Conservation (phyloP, 2,329 filamentous ascomycete genomes). For the Cladosporium cucumerinum region DNA sequence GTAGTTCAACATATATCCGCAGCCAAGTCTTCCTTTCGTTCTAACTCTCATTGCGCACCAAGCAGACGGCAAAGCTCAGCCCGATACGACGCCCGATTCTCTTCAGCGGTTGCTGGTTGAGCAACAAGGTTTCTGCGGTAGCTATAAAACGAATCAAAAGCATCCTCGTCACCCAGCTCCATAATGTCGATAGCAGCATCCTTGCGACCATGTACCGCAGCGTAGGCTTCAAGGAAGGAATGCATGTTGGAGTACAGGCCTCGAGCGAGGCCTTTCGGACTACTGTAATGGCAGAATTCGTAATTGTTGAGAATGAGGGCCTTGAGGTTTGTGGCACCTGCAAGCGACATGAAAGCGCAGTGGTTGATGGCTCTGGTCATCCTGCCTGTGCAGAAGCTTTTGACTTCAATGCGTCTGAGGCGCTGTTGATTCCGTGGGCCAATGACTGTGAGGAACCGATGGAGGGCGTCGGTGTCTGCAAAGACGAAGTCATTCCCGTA, state of each 20-base stretch:
- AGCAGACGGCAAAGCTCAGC: not conserved
- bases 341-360: constrained; percentile 25
- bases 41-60: not conserved
- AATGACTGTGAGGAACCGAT: constrained; percentile 28
- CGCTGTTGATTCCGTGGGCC: constrained; percentile 24
- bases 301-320: constrained; percentile 25
- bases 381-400: constrained; percentile 22
- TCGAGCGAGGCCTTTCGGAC: constrained; percentile 20
- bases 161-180: constrained; percentile 19
- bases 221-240: constrained; percentile 28
- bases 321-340: constrained; percentile 27
- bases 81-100: not conserved
- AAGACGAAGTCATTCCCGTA: constrained; percentile 27
- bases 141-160: constrained; percentile 17
- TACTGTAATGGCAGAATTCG: not conserved
- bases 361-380: not conserved
- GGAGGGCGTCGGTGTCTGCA: constrained; percentile 26
- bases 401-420: constrained; percentile 26
- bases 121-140: not conserved
- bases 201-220: constrained; percentile 21
- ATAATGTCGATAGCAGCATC: constrained; percentile 29
- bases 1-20: not conserved
- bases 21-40: no score
- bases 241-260: constrained; percentile 26
- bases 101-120: not conserved